Conservation (phyloP, 1,284 basidiomycete species). For the Heterobasidion occidentale region DNA sequence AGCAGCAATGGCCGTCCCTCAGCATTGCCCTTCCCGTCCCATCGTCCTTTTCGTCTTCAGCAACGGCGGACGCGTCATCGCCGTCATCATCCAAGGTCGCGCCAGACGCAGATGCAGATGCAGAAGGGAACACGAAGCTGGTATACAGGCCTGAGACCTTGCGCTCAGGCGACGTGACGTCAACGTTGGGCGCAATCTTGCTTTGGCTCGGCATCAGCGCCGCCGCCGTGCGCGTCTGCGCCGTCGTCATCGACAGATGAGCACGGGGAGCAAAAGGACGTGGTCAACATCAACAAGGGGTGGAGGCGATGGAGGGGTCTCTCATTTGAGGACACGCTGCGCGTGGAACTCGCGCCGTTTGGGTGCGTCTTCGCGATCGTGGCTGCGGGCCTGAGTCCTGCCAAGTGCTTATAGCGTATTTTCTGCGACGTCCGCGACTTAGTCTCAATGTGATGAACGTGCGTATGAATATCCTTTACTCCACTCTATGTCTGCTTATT, state of each 20-base stretch:
- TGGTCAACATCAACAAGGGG: conserved; percentile 17
- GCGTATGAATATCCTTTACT: no score
- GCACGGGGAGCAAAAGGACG: conserved; percentile 19
- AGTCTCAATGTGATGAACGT: no score
- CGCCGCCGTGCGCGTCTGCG: conserved; percentile 21
- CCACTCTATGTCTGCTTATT: no score
- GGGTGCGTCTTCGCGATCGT: no score
- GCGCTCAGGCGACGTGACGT: conserved; percentile 22
- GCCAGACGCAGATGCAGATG: no score
- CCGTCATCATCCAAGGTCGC: neutral
- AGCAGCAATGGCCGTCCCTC: conserved; percentile 32
- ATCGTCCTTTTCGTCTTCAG: neutral
- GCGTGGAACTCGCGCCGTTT: no score
- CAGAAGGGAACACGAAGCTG: no score
- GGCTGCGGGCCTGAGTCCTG: no score
- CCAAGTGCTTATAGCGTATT: no score
- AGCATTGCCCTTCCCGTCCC: conserved; percentile 9
- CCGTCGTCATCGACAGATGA: conserved; percentile 19
- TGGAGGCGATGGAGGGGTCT: conserved; percentile 31
- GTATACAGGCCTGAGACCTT: conserved; percentile 17
- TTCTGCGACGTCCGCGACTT: no score
- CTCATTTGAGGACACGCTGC: conserved; percentile 10
- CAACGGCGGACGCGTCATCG: conserved; percentile 10
- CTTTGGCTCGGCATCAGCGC: conserved; percentile 35
- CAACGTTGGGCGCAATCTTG: conserved; percentile 45